Conservation (phyloP, 2,329 filamentous ascomycete species). For the Calonectria leucothoes region DNA sequence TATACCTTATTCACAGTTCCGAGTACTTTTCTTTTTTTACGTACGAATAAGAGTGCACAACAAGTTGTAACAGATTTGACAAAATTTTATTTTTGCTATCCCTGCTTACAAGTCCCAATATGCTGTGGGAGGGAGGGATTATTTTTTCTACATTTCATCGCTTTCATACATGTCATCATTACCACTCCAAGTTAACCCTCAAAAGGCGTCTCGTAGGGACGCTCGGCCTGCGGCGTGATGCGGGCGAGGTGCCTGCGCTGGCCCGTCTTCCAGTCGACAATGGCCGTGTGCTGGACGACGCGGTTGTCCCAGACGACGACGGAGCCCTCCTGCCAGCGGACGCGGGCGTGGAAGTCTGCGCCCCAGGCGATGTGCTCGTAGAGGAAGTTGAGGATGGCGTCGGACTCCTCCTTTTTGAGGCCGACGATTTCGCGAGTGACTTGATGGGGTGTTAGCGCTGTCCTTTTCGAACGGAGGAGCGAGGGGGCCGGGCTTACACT, state of each 20-base stretch:
- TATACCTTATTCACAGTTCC: too few relatives aligned
- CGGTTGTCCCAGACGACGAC: slow-evolving; percentile 92
- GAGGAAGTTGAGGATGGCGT: slow-evolving; percentile 78
- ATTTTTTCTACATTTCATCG: neutral
- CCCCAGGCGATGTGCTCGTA: slow-evolving; percentile 64
- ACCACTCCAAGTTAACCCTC: slow-evolving; percentile 26
- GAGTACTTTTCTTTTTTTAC: too few relatives aligned
- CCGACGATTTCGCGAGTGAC: slow-evolving; percentile 85
- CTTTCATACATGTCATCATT: too few relatives aligned
- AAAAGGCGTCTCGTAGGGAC: slow-evolving; percentile 76
- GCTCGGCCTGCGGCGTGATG: slow-evolving; percentile 85
- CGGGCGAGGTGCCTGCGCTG: slow-evolving; percentile 83
- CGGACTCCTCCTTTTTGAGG: slow-evolving; percentile 88
- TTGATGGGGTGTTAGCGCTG: slow-evolving; percentile 43
- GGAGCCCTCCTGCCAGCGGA: slow-evolving; percentile 83
- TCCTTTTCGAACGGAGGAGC: neutral
- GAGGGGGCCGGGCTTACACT: slow-evolving; percentile 68
- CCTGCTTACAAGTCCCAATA: neutral
- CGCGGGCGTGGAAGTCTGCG: slow-evolving; percentile 76
- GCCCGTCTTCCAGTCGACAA: slow-evolving; percentile 85
- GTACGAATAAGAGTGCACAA: too few relatives aligned
- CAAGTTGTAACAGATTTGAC: neutral
- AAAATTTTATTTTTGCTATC: neutral
- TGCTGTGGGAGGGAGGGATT: neutral
- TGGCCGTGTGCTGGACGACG: slow-evolving; percentile 81